phyloP scores from a whole-genome alignment of 176 grass and related monocot species.

The Paspalum vaginatum region DNA sequence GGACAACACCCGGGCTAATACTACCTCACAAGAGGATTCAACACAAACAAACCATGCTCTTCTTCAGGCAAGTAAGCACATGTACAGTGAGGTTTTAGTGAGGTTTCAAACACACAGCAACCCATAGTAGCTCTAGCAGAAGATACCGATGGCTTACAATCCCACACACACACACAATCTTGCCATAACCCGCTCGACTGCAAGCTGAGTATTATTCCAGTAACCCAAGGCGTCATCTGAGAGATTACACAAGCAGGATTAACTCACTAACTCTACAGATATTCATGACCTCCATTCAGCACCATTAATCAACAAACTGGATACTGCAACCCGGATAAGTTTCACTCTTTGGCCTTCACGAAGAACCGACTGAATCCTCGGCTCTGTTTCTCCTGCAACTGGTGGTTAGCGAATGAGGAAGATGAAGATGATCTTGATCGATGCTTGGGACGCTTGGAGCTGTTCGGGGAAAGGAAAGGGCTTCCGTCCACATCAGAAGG shows the following conservation, averaged over 20 bases:
- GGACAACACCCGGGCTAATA: slow-evolving; percentile 26
- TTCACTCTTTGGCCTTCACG: slow-evolving; percentile 70
- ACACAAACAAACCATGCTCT: slow-evolving; percentile 45
- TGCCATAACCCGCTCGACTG: slow-evolving; percentile 39
- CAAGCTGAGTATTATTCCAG: slow-evolving; percentile 56
- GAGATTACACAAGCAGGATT: slow-evolving; percentile 51
- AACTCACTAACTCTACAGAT: slow-evolving; percentile 41
- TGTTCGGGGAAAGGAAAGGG: slow-evolving; percentile 55
- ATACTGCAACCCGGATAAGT: slow-evolving; percentile 33
- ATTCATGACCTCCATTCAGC: slow-evolving; percentile 19
- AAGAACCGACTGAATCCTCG: slow-evolving; percentile 94
- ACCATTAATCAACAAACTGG: slow-evolving; percentile 30
- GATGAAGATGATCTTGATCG: slow-evolving; percentile 74
- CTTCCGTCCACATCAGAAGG: slow-evolving; percentile 63
- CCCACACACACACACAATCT: slow-evolving; percentile 29
- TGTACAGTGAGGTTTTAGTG: slow-evolving; percentile 70
- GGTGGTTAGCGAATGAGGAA: slow-evolving; percentile 59
- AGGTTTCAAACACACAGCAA: slow-evolving; percentile 59
- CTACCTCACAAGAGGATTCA: slow-evolving; percentile 34
- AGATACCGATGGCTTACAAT: slow-evolving; percentile 39
- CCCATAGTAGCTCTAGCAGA: slow-evolving; percentile 42
- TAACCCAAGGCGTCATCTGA: slow-evolving; percentile 44
- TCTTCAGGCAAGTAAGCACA: slow-evolving; percentile 62
- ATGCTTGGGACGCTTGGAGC: slow-evolving; percentile 83
- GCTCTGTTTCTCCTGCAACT: slow-evolving; percentile 66